These are phyloP conservation scores for Cardiosporidium cionae DNA, from an alignment of 169 alveolate genomes.

Conservation along the genomic window DNA sequence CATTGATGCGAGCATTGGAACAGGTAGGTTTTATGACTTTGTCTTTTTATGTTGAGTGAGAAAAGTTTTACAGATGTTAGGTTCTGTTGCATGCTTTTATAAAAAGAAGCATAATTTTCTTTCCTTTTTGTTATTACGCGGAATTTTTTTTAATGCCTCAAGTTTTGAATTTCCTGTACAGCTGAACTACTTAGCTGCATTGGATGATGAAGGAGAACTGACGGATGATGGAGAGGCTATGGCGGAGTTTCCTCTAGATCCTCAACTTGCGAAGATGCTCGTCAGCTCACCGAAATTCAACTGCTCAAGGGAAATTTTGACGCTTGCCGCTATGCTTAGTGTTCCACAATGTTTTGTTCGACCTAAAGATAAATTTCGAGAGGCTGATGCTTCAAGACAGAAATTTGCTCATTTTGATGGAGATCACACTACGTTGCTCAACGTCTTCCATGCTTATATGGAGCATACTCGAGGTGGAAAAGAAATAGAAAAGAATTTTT, in stretches of 20 bases:
- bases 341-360: constrained; percentile 84
- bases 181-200: constrained; percentile 89
- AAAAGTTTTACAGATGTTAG: too few relatives aligned
- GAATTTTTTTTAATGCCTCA: too few relatives aligned
- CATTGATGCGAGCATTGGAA: constrained; percentile 34
- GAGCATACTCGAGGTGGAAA: constrained; percentile 51
- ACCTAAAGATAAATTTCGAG: constrained; percentile 73
- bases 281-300: constrained; percentile 18
- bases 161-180: too few relatives aligned
- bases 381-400: constrained; percentile 50
- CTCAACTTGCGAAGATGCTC: constrained; percentile 89
- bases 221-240: constrained; percentile 89
- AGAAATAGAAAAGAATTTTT: constrained; percentile 68
- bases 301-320: constrained; percentile 29
- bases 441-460: constrained; percentile 64
- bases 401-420: constrained; percentile 90
- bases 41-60: too few relatives aligned
- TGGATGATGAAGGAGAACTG: constrained; percentile 97
- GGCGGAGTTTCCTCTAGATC: constrained; percentile 98
- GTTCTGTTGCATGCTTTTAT: background rate
- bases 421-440: constrained; percentile 92
- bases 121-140: too few relatives aligned
- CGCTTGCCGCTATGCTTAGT: constrained; percentile 72
- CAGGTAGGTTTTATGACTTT: too few relatives aligned
- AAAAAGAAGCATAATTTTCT: too few relatives aligned